Conservation (phyloP, 768 basidiomycete genomes). For the Rhodosporidiobolus sp. region DNA sequence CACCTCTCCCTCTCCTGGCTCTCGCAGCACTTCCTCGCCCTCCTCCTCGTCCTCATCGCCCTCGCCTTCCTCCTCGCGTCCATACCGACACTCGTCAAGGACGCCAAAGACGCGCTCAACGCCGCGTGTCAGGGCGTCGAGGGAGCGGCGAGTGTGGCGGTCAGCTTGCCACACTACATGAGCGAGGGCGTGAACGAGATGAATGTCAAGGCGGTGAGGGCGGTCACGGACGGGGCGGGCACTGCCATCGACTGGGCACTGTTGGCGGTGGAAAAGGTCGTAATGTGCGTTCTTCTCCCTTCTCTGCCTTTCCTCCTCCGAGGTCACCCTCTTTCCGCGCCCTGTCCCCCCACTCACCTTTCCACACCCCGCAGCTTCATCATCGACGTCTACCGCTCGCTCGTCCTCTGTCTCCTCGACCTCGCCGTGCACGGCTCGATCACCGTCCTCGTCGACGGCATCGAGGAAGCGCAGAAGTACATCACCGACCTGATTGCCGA, state of each 20-base stretch:
- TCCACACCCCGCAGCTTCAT: slow-evolving; percentile 85
- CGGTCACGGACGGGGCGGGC: slow-evolving; percentile 16
- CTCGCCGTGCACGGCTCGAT: slow-evolving; percentile 78
- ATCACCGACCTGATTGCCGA: slow-evolving; percentile 16
- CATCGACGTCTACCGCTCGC: slow-evolving; percentile 85
- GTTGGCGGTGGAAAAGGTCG: slow-evolving; percentile 23
- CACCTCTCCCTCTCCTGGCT: slow-evolving; percentile 40
- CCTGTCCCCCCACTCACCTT: no score
- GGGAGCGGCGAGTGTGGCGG: slow-evolving; percentile 31
- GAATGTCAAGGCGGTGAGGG: slow-evolving; percentile 19
- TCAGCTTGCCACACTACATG: slow-evolving; percentile 28
- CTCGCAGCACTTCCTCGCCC: slow-evolving; percentile 36
- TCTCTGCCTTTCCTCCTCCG: no score
- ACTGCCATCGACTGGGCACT: slow-evolving; percentile 23
- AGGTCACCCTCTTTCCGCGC: slow-evolving; percentile 56
- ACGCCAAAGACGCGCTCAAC: slow-evolving; percentile 16
- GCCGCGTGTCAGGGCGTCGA: slow-evolving; percentile 26
- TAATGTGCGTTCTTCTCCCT: slow-evolving; percentile 13
- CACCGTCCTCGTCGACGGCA: slow-evolving; percentile 72
- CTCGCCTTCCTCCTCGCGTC: slow-evolving; percentile 25
- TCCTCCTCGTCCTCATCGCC: slow-evolving; percentile 36
- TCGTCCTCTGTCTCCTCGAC: slow-evolving; percentile 89
- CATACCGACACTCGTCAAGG: slow-evolving; percentile 15
- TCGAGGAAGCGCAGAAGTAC: slow-evolving; percentile 63
- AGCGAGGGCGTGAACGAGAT: slow-evolving; percentile 37